phyloP scores from a whole-genome alignment of 208 protist species.

The Leishmania turanica region DNA sequence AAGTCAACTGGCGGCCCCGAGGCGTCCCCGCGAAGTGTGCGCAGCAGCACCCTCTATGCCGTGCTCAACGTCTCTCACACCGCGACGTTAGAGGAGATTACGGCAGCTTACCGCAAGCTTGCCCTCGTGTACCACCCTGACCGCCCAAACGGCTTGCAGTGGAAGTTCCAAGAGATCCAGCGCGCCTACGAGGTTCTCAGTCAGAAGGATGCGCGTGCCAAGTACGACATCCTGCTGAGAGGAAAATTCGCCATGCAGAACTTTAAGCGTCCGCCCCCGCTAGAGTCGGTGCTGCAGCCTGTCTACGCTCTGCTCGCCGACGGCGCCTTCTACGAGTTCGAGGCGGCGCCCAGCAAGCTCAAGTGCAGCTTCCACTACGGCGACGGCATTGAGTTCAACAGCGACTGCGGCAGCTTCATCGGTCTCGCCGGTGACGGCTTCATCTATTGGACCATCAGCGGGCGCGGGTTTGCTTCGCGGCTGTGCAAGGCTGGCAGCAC shows the following conservation, averaged over 20 bases:
- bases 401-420: constrained; percentile 66
- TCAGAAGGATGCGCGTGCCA: constrained; percentile 83
- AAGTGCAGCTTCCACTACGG: constrained; percentile 71
- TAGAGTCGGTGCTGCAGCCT: constrained; percentile 39
- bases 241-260: constrained; percentile 30
- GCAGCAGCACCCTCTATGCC: constrained; percentile 59
- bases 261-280: constrained; percentile 60
- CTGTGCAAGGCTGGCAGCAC: constrained; percentile 66
- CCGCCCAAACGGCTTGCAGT: constrained; percentile 64
- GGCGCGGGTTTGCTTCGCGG: constrained; percentile 54
- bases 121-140: constrained; percentile 87
- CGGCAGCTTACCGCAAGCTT: constrained; percentile 78
- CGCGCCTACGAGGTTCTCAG: constrained; percentile 97
- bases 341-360: constrained; percentile 60
- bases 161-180: constrained; percentile 86
- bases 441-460: constrained; percentile 75
- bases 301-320: constrained; percentile 68
- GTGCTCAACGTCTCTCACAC: constrained; percentile 61
- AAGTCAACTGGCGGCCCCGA: not conserved
- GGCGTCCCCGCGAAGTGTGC: not conserved
- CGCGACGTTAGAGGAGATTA: constrained; percentile 83
- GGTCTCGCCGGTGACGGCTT: constrained; percentile 75
- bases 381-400: constrained; percentile 74
- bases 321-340: constrained; percentile 77
- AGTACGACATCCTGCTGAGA: constrained; percentile 92